phyloP scores from a whole-genome alignment of 768 basidiomycete species.

The Pholiota molesta region DNA sequence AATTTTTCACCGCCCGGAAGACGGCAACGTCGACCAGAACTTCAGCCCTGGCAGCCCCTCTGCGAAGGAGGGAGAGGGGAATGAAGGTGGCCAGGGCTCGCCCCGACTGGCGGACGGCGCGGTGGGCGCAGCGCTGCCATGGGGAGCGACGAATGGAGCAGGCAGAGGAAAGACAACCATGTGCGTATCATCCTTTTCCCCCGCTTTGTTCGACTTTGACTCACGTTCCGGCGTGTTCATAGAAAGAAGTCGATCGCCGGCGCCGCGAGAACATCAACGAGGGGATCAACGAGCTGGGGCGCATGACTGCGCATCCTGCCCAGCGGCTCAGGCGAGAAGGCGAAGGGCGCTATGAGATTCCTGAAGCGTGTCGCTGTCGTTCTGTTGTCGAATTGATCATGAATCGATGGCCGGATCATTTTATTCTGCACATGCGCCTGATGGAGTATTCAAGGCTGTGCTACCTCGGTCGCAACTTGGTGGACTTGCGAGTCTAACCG shows the following conservation, averaged over 20 bases:
- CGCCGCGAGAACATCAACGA: constrained; percentile 96
- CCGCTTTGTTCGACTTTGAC: constrained; percentile 9
- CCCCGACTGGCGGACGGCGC: constrained; percentile 43
- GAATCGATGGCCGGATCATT: too few relatives aligned
- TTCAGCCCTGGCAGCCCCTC: constrained; percentile 22
- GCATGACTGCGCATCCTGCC: constrained; percentile 92
- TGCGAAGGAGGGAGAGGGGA: constrained; percentile 6
- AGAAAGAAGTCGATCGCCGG: constrained; percentile 99
- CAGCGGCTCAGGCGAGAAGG: constrained; percentile 83
- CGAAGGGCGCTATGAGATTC: constrained; percentile 65
- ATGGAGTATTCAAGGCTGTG: too few relatives aligned
- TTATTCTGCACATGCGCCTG: too few relatives aligned
- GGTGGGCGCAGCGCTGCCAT: constrained; percentile 61
- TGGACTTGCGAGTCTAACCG: too few relatives aligned
- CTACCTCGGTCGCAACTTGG: too few relatives aligned
- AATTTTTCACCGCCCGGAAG: constrained; percentile 21
- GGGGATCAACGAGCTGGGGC: constrained; percentile 90
- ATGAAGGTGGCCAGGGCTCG: constrained; percentile 25
- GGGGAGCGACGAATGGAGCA: constrained; percentile 79
- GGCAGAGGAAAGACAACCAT: constrained; percentile 83
- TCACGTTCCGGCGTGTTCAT: constrained; percentile 17
- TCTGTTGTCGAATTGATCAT: too few relatives aligned
- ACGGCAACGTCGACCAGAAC: constrained; percentile 15
- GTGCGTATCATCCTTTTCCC: constrained; percentile 41
- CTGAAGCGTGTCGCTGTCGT: too few relatives aligned